Evolutionary conservation across 345 rosid species (phyloP).

Genomic region (Eucalyptus regnans): DNA sequence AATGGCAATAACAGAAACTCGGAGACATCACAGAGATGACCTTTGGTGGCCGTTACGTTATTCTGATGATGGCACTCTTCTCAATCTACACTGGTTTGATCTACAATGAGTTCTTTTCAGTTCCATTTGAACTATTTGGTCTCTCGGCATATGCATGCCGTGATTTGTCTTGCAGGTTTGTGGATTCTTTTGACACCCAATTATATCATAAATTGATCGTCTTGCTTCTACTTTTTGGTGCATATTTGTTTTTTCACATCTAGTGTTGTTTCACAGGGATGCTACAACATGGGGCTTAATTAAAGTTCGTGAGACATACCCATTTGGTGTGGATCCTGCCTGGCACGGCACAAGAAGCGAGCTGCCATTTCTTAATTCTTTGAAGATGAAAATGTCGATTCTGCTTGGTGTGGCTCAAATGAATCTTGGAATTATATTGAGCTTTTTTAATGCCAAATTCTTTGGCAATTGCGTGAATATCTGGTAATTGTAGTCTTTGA

Average conservation of each 20-base stretch:
- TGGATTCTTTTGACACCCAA: neutral
- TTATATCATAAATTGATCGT: neutral
- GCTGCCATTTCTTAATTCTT: conserved; percentile 84
- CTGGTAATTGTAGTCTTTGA: conserved; percentile 37
- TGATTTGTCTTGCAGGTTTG: conserved; percentile 80
- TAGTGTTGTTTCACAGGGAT: conserved; percentile 29
- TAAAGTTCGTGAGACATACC: conserved; percentile 68
- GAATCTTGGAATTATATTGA: conserved; percentile 93
- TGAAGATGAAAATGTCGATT: conserved; percentile 99
- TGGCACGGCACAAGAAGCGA: conserved; percentile 95
- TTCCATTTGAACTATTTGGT: conserved; percentile 81
- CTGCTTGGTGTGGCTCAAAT: conserved; percentile 94
- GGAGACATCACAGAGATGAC: conserved; percentile 96
- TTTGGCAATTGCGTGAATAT: conserved; percentile 44
- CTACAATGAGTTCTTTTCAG: conserved; percentile 96
- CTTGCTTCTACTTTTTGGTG: neutral
- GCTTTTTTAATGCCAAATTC: conserved; percentile 81
- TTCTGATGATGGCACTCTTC: conserved; percentile 87
- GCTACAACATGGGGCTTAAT: conserved; percentile 79
- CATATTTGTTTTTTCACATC: neutral
- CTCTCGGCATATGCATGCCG: conserved; percentile 93
- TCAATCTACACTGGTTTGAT: conserved; percentile 91
- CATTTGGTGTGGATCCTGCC: conserved; percentile 91
- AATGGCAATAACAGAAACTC: conserved; percentile 51
- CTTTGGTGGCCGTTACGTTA: conserved; percentile 96